A percentile compares a stretch with the other conserved stretches of the same genome.
Evolutionary conservation across 2,329 filamentous ascomycete species (phyloP).

Genomic region (Didymosphaeria variabile): DNA sequence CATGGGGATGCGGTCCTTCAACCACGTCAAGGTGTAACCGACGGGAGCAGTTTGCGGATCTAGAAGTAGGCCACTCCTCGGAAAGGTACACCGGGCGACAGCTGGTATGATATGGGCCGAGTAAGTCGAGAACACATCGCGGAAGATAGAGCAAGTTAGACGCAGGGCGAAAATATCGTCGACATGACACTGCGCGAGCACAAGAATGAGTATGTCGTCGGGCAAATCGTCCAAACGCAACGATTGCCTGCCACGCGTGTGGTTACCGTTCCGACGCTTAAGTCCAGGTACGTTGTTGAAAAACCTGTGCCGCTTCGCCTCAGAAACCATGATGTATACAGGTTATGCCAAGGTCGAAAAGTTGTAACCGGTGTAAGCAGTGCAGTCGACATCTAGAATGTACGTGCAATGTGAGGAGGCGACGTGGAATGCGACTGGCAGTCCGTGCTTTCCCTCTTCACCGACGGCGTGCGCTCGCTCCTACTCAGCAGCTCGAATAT

Average conservation of each 20-base stretch:
- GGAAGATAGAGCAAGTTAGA: constrained; percentile 28
- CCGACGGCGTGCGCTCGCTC: too few species aligned
- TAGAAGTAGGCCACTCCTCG: constrained; percentile 29
- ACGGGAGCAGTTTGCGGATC: constrained; percentile 17
- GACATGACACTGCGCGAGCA: constrained; percentile 38
- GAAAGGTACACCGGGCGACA: constrained; percentile 39
- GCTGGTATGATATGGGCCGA: constrained; percentile 38
- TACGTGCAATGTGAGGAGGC: not conserved
- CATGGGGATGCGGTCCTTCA: constrained; percentile 38
- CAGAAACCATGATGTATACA: not conserved
- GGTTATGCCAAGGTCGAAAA: not conserved
- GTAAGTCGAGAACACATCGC: constrained; percentile 36
- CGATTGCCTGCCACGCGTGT: constrained; percentile 15
- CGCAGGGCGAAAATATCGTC: constrained; percentile 38
- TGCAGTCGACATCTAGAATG: not conserved
- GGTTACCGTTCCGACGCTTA: constrained; percentile 12
- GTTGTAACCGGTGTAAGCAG: too few species aligned
- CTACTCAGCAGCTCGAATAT: too few species aligned
- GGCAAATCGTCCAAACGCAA: constrained; percentile 30
- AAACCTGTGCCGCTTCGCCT: not conserved
- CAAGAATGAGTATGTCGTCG: constrained; percentile 43
- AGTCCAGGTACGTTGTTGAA: not conserved
- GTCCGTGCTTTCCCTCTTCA: too few species aligned
- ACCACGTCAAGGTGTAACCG: constrained; percentile 29
- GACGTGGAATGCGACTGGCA: too few species aligned